Evolutionary conservation across 176 grass and related monocot species (phyloP).

Genomic region (Eremochloa ophiuroides): DNA sequence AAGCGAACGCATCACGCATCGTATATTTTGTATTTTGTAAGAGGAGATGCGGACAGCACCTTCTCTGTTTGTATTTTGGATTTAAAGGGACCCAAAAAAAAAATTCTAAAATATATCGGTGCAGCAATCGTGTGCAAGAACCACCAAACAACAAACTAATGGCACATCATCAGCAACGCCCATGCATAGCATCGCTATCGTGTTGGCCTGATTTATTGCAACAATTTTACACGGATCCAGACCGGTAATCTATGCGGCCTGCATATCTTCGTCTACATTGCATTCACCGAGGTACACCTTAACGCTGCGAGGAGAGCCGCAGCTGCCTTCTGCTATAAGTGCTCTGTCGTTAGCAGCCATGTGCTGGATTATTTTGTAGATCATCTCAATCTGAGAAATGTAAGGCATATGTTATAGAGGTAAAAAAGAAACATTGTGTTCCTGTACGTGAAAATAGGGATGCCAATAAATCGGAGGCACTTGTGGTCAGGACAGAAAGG

Average conservation of each 20-base stretch:
- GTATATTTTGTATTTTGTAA: too few relatives aligned
- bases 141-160: constrained; percentile 20
- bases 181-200: not conserved
- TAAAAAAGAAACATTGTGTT: not conserved
- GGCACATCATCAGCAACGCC: not conserved
- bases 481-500: not conserved
- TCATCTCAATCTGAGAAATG: constrained; percentile 86
- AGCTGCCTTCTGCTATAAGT: constrained; percentile 92
- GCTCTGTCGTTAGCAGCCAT: constrained; percentile 98
- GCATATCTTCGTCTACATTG: constrained; percentile 65
- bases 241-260: constrained; percentile 11
- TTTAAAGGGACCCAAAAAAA: not conserved
- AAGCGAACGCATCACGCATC: not conserved
- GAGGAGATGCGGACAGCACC: not conserved
- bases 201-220: constrained; percentile 31
- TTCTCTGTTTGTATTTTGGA: not conserved
- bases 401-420: not conserved
- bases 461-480: not conserved
- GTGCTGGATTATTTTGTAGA: constrained; percentile 97
- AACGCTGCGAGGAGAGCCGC: constrained; percentile 83
- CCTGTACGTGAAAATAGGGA: not conserved
- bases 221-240: constrained; percentile 38
- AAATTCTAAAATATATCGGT: constrained; percentile 30
- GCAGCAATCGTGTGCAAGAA: constrained; percentile 1
- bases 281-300: constrained; percentile 91